Conservation (phyloP, 139 green algal genomes). For the Haematococcus sp. region DNA sequence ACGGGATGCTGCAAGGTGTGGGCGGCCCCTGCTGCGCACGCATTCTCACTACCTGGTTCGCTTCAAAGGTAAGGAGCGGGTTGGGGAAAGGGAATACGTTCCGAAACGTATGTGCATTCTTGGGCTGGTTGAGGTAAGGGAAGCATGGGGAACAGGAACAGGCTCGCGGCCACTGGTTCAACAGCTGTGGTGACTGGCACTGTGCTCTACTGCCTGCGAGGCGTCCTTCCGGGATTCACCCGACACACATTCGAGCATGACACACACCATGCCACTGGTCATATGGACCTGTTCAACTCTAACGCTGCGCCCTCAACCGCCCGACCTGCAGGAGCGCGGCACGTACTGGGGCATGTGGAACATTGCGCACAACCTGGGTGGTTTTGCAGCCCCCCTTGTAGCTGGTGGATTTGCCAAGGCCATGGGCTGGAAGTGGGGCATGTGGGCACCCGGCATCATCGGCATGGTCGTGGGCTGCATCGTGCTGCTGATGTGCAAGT, state of each 20-base stretch:
- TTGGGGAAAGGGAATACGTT: no score
- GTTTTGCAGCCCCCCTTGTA: slow-evolving; percentile 89
- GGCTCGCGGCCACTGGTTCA: no score
- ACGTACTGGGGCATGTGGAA: slow-evolving; percentile 91
- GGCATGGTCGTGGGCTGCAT: slow-evolving; percentile 73
- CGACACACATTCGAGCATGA: no score
- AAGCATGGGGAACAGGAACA: slow-evolving; percentile 59
- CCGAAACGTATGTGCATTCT: no score
- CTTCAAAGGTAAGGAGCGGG: slow-evolving; percentile 68
- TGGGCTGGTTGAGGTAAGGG: no score
- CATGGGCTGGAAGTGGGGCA: slow-evolving; percentile 82
- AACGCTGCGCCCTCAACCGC: no score
- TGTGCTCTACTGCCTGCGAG: no score
- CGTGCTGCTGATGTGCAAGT: slow-evolving; percentile 63
- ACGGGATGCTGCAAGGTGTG: slow-evolving; percentile 87
- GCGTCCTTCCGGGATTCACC: no score
- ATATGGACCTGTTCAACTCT: no score
- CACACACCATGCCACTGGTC: no score
- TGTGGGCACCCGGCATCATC: slow-evolving; percentile 89
- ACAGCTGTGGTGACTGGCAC: no score
- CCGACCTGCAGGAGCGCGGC: slow-evolving; percentile 61
- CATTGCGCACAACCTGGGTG: slow-evolving; percentile 94
- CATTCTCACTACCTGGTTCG: slow-evolving; percentile 96
- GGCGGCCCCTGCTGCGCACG: slow-evolving; percentile 91
- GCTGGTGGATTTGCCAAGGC: slow-evolving; percentile 81